These are phyloP conservation scores for Starmerella davenportii DNA, from an alignment of 805 yeast genomes.

Conservation along the genomic window DNA sequence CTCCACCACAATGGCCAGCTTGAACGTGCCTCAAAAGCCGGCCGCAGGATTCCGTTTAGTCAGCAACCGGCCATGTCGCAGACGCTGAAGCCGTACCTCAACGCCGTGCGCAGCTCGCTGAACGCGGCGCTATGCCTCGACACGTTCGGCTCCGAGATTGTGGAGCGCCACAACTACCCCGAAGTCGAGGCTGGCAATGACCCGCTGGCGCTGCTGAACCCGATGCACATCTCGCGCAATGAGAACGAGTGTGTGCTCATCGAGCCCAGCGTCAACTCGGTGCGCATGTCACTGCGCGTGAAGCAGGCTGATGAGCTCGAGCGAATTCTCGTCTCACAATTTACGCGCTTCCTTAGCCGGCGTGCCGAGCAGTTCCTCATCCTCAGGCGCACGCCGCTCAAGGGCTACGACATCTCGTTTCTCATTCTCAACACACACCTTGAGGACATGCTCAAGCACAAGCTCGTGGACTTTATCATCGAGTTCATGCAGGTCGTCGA, in stretches of 20 bases:
- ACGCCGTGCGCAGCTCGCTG: constrained; percentile 82
- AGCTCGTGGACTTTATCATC: constrained; percentile 86
- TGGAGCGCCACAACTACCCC: constrained; percentile 93
- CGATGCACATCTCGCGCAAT: constrained; percentile 79
- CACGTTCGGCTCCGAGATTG: constrained; percentile 86
- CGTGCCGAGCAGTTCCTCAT: constrained; percentile 91
- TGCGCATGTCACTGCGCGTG: constrained; percentile 76
- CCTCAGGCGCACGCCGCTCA: constrained; percentile 75
- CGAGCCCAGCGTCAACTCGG: constrained; percentile 85
- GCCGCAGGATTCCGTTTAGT: no score
- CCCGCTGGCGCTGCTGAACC: constrained; percentile 69
- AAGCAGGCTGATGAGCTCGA: constrained; percentile 98
- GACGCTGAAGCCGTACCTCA: constrained; percentile 84
- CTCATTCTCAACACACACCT: constrained; percentile 87
- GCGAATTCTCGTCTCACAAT: constrained; percentile 81
- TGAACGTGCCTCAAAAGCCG: no score
- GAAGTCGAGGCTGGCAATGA: constrained; percentile 79
- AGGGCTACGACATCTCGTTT: constrained; percentile 85
- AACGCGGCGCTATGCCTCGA: constrained; percentile 86
- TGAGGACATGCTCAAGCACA: constrained; percentile 85
- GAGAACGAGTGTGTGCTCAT: constrained; percentile 84
- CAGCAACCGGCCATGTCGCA: constrained; percentile 55
- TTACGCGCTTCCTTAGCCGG: constrained; percentile 80
- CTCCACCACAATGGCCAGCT: no score
- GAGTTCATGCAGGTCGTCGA: constrained; percentile 99